Conservation (phyloP, 2,329 filamentous ascomycete genomes). For the Sporothrix curviconia region DNA sequence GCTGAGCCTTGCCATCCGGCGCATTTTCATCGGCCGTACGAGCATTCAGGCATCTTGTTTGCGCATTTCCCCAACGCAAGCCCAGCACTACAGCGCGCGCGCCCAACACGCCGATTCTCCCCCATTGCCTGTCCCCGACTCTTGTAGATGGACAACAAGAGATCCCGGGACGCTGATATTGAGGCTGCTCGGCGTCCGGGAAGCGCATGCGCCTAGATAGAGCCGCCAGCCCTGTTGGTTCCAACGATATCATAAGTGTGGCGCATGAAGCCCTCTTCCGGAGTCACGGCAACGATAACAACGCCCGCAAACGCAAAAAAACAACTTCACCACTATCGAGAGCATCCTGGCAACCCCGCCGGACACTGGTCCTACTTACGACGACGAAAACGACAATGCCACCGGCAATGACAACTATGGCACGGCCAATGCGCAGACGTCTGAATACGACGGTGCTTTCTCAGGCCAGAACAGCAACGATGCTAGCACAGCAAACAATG, state of each 20-base stretch:
- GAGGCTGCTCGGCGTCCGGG: conserved; percentile 9
- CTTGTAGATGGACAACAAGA: conserved; percentile 17
- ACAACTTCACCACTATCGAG: neutral
- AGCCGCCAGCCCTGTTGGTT: neutral
- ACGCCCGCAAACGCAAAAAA: neutral
- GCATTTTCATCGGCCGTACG: too few relatives aligned
- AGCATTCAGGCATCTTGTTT: too few relatives aligned
- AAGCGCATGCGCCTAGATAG: conserved; percentile 16
- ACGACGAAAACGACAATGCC: too few relatives aligned
- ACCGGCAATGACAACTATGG: too few relatives aligned
- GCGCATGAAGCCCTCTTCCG: neutral
- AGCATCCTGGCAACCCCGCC: too few relatives aligned
- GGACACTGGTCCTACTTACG: too few relatives aligned
- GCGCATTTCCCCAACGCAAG: neutral
- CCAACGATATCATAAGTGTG: conserved; percentile 8
- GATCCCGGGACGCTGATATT: conserved; percentile 15
- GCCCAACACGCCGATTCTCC: neutral
- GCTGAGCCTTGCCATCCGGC: too few relatives aligned
- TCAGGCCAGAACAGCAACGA: neutral
- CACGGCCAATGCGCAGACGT: neutral
- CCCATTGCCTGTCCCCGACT: neutral
- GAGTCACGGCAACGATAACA: neutral
- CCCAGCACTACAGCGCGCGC: too few relatives aligned
- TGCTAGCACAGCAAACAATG: neutral
- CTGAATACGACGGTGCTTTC: neutral